Evolutionary conservation across 1,284 basidiomycete genomes (phyloP), one percentile per base, ranked within the genome.

Genomic region (Cryptococcus jaspeensis): DNA sequence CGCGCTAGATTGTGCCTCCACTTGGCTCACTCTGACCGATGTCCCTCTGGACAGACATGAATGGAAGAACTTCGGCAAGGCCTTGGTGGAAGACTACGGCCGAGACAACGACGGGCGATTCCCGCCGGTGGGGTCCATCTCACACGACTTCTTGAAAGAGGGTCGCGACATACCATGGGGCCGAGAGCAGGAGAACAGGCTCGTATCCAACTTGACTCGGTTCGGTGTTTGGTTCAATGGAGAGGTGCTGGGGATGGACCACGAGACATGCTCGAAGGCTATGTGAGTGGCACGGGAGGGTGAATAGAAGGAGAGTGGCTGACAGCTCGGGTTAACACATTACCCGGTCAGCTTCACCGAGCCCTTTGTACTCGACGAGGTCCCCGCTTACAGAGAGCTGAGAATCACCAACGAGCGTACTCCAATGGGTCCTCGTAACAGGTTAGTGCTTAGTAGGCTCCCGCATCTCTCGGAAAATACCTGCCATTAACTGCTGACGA

Each of bases 91-190:
- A 8, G 73, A 70, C 55, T 79, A 70, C 58, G 67, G 67, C 13
- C 72, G n/a, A 0, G 66, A 64, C 18, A 70, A 78, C 54, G 69
- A 62, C 18, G 78, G 77, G 5, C 73, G 59, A 28, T 69, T 61
- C 47, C 78, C 78, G 1, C 76, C 78, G 58, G 69, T 79, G 51
- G 69, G 78, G 56, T 75, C 77, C 39, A 67, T 69, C 1, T 74
- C 72, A 5, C 60, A 70, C 12, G 58, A 60, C 5, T 67, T 72
- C 7, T 79, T 77, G 78, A 58, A 52, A 23, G 76, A 72, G 41
- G 74, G 69, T 11, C 32, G 37, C 0, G 55, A 67, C 0, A 63
- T 52, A 32, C 49, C 52, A 12, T 53, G 50, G n/a, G 50, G 28
- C 7, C 47, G 53, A 20, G 61, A 53, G 9, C 54, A 57, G 39